Evolutionary conservation across 257 asterid genomes (phyloP), one percentile per base, ranked within the genome.

Genomic region (Solanum lignicaule): DNA sequence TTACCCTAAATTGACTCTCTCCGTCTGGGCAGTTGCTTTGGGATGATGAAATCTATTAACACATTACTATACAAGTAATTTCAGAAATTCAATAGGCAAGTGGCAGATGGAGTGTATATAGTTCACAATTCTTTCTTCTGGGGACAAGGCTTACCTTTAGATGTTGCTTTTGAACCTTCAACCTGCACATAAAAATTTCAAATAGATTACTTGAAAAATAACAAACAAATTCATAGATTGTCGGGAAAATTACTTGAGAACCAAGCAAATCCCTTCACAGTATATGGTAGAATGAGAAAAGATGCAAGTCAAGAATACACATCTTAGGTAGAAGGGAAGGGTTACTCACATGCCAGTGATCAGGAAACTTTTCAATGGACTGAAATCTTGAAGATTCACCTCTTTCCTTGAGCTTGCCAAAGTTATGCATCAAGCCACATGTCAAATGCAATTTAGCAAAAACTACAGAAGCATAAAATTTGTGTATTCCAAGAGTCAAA

Each of bases 171-270:
- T 76, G 89, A 73, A 86, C 88, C 89, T 83, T 94, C 89, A 78
- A 88, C 93, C 99, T 96, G 98, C 88, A 94, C 83, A 88, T 88
- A 35, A 48, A 48, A 89, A 83, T 82, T 88, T 86, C 86, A 85
- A 38, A 90, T 36, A 78, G n/a, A 89, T 84, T 78, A 84, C 83
- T 86, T 83, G 87, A 86, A 72, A 52, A 18, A 32, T 55, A 68
- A 69, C 18, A 65, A 72, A 81, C 39, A 33, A 66, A 46, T 71
- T 29, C 35, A 76, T 10, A 41, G 14, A 74, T 9, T 29, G 41
- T 62, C 5, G 68, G 68, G 79, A 23, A 72, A 68, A 41, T 68
- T 16, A 85, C 31, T 73, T 39, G 36, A 75, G 48, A 74, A 74
- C 62, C 65, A 78, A 78, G 84, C 25, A 78, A 41, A 78, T 38